Percentiles rank a stretch among this genome's conserved stretches.
Evolutionary conservation across 2,329 filamentous ascomycete genomes (phyloP).

Genomic region (Cladophialophora exuberans): DNA sequence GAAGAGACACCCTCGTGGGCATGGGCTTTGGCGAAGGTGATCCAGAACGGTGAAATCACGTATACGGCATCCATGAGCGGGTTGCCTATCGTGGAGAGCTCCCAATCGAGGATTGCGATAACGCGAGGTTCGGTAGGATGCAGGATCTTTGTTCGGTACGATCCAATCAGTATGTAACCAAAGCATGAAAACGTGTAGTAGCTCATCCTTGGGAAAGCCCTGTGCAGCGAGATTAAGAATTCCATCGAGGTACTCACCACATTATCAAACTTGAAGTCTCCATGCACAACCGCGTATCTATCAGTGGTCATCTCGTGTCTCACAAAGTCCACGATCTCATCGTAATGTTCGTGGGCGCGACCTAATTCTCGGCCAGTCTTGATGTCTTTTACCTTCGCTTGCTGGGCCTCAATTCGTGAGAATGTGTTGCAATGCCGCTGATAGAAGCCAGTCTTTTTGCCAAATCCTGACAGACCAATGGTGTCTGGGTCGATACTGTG

Average conservation of each 20-base stretch:
- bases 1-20: too few species aligned
- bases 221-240: neutral
- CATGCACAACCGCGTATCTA: slow-evolving; percentile 73
- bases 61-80: slow-evolving; percentile 55
- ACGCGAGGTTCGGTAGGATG: slow-evolving; percentile 77
- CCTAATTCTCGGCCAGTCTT: slow-evolving; percentile 73
- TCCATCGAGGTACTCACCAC: slow-evolving; percentile 58
- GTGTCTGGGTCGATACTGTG: slow-evolving; percentile 66
- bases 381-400: slow-evolving; percentile 69
- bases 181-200: neutral
- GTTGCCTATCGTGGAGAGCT: slow-evolving; percentile 88
- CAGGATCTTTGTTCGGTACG: slow-evolving; percentile 49
- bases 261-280: slow-evolving; percentile 87
- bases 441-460: slow-evolving; percentile 72
- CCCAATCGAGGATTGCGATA: slow-evolving; percentile 87
- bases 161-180: neutral
- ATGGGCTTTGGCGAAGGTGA: slow-evolving; percentile 3
- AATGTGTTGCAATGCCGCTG: slow-evolving; percentile 78
- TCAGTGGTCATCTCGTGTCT: slow-evolving; percentile 70
- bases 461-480: slow-evolving; percentile 68
- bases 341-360: slow-evolving; percentile 61
- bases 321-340: slow-evolving; percentile 74
- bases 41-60: slow-evolving; percentile 24
- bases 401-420: slow-evolving; percentile 70
- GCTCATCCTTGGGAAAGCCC: too few species aligned